Percentiles rank a stretch among this genome's conserved stretches.
Conservation (phyloP, 495 filamentous ascomycete genomes). For the Astrothelium macrocarpum region DNA sequence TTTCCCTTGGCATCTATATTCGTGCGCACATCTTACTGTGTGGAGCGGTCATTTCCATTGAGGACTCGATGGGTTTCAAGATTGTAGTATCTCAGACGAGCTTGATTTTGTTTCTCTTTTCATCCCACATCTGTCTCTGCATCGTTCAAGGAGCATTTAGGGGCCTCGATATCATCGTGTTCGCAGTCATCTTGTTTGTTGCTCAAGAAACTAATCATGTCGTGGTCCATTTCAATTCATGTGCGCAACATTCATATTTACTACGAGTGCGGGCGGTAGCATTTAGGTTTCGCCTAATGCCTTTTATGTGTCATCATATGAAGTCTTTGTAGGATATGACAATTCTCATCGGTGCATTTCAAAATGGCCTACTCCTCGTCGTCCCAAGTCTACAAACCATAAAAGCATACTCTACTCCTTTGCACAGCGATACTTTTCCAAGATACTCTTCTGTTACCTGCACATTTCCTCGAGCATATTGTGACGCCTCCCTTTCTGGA, state of each 20-base stretch:
- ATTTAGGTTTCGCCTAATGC: neutral
- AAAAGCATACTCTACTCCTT: no score
- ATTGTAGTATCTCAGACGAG: slow-evolving; percentile 3
- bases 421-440: no score
- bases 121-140: neutral
- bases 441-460: no score
- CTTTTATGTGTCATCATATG: neutral
- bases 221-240: neutral
- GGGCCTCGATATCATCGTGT: neutral
- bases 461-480: no score
- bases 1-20: neutral
- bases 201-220: neutral
- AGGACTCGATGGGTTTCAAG: neutral
- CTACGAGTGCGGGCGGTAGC: neutral
- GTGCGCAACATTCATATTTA: neutral
- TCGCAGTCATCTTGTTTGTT: neutral
- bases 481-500: no score
- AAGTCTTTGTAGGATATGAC: neutral
- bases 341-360: neutral
- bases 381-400: no score
- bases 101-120: neutral
- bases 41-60: neutral
- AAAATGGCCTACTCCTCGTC: no score
- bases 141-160: neutral
- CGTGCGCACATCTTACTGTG: neutral